These are phyloP conservation scores for Podochytrium sp. DNA, from an alignment of 192 early-diverging fungal species.

Conservation along the genomic window DNA sequence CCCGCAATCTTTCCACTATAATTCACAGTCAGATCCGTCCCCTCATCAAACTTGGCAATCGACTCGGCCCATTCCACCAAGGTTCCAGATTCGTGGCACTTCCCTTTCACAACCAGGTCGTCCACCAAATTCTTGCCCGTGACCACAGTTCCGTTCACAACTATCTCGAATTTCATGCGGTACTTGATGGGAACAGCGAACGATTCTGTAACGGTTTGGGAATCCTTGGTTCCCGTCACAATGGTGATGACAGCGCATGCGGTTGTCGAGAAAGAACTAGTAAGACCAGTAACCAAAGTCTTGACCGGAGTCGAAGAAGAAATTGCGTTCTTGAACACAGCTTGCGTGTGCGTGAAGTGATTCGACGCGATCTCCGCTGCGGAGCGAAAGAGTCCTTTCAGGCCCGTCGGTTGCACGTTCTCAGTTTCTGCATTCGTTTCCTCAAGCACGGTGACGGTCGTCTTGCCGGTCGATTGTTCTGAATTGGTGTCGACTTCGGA, in stretches of 20 bases:
- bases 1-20: background rate
- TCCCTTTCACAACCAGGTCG: conserved; percentile 2
- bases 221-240: background rate
- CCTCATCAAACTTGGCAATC: background rate
- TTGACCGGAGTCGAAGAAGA: background rate
- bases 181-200: conserved; percentile 14
- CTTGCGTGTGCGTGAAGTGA: background rate
- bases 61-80: conserved; percentile 1
- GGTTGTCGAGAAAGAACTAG: background rate
- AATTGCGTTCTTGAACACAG: background rate
- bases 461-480: too few relatives aligned
- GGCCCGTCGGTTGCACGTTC: too few relatives aligned
- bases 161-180: conserved; percentile 10
- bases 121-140: conserved; percentile 18
- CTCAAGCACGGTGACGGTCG: too few relatives aligned
- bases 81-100: background rate
- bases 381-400: background rate
- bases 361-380: background rate
- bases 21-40: background rate
- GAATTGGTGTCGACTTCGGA: background rate
- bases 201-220: background rate
- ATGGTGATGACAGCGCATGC: background rate
- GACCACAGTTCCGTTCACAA: background rate
- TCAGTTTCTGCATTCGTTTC: too few relatives aligned
- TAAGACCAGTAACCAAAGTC: background rate